These are phyloP conservation scores for Talaromyces sp. DNA, from an alignment of 2,329 filamentous ascomycete genomes.

Conservation along the genomic window DNA sequence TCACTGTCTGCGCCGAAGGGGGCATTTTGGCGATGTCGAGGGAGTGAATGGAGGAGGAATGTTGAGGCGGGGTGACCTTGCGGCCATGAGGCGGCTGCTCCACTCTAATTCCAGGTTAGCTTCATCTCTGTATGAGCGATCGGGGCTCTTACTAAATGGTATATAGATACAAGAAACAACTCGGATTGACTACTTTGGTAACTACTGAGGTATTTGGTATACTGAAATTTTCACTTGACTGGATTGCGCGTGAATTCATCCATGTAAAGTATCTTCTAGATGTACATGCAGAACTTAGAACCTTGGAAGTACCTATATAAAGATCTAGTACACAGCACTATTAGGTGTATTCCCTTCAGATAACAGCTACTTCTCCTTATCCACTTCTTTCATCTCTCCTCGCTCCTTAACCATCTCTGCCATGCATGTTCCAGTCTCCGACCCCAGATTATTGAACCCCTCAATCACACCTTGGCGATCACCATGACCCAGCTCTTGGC, in stretches of 20 bases:
- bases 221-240: background rate
- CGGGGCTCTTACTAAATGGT: background rate
- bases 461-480: conserved; percentile 62
- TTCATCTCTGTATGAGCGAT: background rate
- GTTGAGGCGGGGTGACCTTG: conserved; percentile 11
- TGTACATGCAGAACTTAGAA: too few species aligned
- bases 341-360: too few species aligned
- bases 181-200: too few species aligned
- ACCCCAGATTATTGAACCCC: conserved; percentile 55
- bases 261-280: too few species aligned
- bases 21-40: conserved; percentile 32
- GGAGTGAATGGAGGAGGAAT: conserved; percentile 12
- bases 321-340: too few species aligned
- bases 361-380: too few species aligned
- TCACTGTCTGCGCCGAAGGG: conserved; percentile 39
- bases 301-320: too few species aligned
- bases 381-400: conserved; percentile 13
- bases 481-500: conserved; percentile 59
- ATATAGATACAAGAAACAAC: too few species aligned
- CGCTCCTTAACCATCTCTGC: conserved; percentile 23
- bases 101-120: background rate
- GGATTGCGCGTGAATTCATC: too few species aligned
- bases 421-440: conserved; percentile 41
- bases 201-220: too few species aligned
- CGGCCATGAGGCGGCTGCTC: conserved; percentile 1